Evolutionary conservation across 805 yeast genomes (phyloP), one percentile per base, ranked within the genome.

Genomic region (Hanseniaspora lindneri): DNA sequence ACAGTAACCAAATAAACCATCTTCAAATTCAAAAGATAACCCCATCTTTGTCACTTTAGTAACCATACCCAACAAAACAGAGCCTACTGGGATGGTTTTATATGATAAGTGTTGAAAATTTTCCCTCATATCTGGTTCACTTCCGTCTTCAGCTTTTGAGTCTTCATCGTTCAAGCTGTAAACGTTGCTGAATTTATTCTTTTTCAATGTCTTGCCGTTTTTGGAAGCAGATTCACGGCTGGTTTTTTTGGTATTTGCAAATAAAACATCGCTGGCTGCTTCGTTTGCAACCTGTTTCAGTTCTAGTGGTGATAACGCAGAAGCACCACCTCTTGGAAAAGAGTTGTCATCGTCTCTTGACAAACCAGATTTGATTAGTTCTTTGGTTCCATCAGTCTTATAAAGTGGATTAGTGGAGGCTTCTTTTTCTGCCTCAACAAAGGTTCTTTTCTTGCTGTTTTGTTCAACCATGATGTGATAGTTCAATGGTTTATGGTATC

Each of bases 261-360:
- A 83, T 43, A 88, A 68, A 35, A 84, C 92, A 66, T 92, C 98
- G 54, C 75, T 76, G 20, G 88, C 79, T 42, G 89, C 99, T 64
- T 89, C 94, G 61, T 86, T 87, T 35, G 95, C 80, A 44, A 89
- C 89, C 60, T 86, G 92, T 62, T 86, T 87, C 55, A 86, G 78
- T 66, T 92, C 99, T 55, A 92, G 68, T 6, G 97, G 87, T 3
- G 95, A 76, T 59, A 92, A 73, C 23, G 78, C 84, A 24, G 89
- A 75, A 11, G 81, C 77, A 44, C 98, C 98, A 57, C 98, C 98
- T 77, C 99, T 83, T 44, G 98, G 98, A 61, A 92, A 92, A 16
- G 74, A 61, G 21, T 63, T 63, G 35, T 66, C 69, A 36, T 63
- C 57, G 29, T 55, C 56, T 41, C 65, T 62, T 29, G 66, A 57